Evolutionary conservation across 371 early-diverging fungal genomes (phyloP), one percentile per base, ranked within the genome.

Genomic region (Smittium culicis): DNA sequence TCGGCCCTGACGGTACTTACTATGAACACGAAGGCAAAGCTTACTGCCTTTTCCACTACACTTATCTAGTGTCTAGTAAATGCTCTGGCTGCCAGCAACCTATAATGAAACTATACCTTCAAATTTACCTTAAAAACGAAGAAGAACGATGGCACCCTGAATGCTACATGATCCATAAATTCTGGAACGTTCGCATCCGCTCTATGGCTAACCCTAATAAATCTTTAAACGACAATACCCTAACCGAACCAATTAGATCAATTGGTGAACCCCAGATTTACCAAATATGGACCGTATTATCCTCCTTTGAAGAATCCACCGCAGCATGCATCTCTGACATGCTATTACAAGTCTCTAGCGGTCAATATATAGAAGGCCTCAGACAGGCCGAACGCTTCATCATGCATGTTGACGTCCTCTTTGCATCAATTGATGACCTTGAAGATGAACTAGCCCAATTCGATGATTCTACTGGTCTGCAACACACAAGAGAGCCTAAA

Each of bases 311-410:
- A 80, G 97, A 96, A 72, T 92, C 94, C 8, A 87, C 94, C 1
- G 96, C 97, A 28, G 92, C 93, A 11, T 95, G 94, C 76, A 96
- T 98, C 66, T 93, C 94, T 1, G 93, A 93, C 65, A 98, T 96
- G 92, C 78, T 97, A 33, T 74, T 93, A 54, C 89, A 93, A 71
- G 90, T 96, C 11, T 91, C 95, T 31, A 88, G 88, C 69, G 87
- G 88, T 30, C 79, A 83, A 58, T 91, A 88, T 73, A 77, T 83
- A 17, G 91, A 93, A 55, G 93, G 93, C 30, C 82, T 94, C 25
- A 79, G 86, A 65, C 89, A 92, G 84, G 95, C 94, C 0, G 90
- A 87, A 71, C 85, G 84, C 66, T 94, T 98, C 74, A 89, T 97
- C 56, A 82, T 83, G 59, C 96, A 96, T 68, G 90, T 98, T 32